These are phyloP conservation scores for Fusarium sp. DNA, from an alignment of 2,329 filamentous ascomycete genomes.

Conservation along the genomic window DNA sequence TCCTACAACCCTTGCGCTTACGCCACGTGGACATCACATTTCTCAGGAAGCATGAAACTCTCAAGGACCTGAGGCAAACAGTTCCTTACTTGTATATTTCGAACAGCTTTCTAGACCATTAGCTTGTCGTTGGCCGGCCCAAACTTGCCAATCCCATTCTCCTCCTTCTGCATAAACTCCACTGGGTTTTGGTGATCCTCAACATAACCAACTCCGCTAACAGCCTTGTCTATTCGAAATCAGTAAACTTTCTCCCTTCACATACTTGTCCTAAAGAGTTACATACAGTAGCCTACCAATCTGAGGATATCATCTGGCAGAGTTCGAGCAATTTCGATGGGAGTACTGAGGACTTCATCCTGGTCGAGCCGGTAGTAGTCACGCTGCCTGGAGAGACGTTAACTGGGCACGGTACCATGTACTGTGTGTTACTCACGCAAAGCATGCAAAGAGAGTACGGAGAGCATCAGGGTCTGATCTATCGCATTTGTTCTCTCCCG, in stretches of 20 bases:
- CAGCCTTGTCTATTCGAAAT: not conserved
- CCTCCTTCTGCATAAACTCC: not conserved
- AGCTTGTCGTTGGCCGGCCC: not conserved
- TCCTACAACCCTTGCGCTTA: not conserved
- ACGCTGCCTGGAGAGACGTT: not conserved
- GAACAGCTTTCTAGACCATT: not conserved
- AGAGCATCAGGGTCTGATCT: not conserved
- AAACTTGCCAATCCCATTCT: not conserved
- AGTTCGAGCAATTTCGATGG: not conserved
- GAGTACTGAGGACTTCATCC: not conserved
- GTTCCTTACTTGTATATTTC: fast-evolving
- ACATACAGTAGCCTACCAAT: not conserved
- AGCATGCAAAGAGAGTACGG: not conserved
- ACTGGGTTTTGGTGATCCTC: not conserved
- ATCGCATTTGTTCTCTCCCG: not conserved
- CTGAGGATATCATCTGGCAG: not conserved
- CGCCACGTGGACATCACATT: not conserved
- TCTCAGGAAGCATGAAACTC: not conserved
- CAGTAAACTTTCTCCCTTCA: not conserved
- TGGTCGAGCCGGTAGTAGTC: not conserved
- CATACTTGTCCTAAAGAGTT: fast-evolving
- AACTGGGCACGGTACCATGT: not conserved
- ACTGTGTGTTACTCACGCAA: not conserved
- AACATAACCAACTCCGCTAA: not conserved
- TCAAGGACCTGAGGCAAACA: not conserved